Conservation (phyloP, 1,284 basidiomycete species). For the Cryptococcus hybrid region DNA sequence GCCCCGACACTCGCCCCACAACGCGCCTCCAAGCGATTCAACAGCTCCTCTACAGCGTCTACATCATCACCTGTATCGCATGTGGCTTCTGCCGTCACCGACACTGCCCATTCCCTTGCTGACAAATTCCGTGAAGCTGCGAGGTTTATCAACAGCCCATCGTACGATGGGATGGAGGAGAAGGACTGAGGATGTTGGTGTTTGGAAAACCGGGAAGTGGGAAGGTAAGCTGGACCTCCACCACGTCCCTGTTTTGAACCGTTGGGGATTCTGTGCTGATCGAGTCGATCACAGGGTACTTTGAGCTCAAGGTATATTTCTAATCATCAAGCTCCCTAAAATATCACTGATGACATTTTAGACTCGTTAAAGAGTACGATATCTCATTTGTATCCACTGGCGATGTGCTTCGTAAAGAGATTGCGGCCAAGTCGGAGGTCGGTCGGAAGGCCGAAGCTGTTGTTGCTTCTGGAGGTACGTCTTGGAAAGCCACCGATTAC, state of each 20-base stretch:
- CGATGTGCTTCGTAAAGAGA: slow-evolving; percentile 50
- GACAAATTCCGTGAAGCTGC: slow-evolving; percentile 21
- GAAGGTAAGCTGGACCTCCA: slow-evolving; percentile 33
- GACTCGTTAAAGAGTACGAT: slow-evolving; percentile 47
- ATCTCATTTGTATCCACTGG: slow-evolving; percentile 49
- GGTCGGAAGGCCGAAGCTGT: slow-evolving; percentile 45
- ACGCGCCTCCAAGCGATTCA: background rate
- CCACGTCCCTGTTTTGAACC: no score
- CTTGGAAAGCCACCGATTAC: no score
- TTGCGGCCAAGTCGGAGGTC: slow-evolving; percentile 40
- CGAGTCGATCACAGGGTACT: slow-evolving; percentile 27
- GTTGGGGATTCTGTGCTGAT: slow-evolving; percentile 1
- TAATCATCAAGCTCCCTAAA: no score
- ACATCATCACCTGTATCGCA: slow-evolving; percentile 3
- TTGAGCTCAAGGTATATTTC: slow-evolving; percentile 34
- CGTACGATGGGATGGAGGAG: slow-evolving; percentile 25
- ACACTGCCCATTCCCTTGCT: slow-evolving; percentile 17
- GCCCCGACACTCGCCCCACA: background rate
- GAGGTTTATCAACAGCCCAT: slow-evolving; percentile 14
- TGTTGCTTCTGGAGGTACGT: slow-evolving; percentile 47
- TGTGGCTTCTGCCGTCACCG: slow-evolving; percentile 7
- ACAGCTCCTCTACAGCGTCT: background rate
- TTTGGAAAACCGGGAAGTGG: slow-evolving; percentile 51
- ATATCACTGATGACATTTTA: no score
- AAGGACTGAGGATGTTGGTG: slow-evolving; percentile 44